Conservation (phyloP, 129 eudicot genomes). For the Deinandra increscens region DNA sequence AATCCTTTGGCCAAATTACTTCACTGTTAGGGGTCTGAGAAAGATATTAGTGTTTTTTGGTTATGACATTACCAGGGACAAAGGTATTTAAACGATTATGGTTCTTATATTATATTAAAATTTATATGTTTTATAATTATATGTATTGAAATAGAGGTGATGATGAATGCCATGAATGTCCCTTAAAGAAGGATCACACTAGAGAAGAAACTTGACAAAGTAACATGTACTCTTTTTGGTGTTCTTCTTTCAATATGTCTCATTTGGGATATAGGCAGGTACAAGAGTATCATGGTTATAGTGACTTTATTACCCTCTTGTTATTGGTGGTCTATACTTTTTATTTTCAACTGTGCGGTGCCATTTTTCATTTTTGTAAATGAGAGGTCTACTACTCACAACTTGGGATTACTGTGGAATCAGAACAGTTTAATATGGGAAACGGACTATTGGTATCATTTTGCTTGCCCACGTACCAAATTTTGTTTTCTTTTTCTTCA, state of each 20-base stretch:
- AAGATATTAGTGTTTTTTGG: too few species aligned
- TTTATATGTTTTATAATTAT: background rate
- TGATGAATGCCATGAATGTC: constrained; percentile 99
- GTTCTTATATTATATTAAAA: background rate
- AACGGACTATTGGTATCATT: constrained; percentile 66
- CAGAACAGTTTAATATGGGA: constrained; percentile 69
- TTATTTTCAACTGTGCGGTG: constrained; percentile 45
- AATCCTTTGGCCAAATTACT: too few species aligned
- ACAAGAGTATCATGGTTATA: constrained; percentile 15
- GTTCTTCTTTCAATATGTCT: constrained; percentile 79
- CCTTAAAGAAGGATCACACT: constrained; percentile 95
- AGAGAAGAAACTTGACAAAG: constrained; percentile 90
- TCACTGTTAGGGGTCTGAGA: too few species aligned
- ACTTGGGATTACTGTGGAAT: constrained; percentile 38
- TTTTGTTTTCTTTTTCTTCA: background rate
- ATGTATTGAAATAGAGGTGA: constrained; percentile 58
- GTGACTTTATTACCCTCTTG: constrained; percentile 1
- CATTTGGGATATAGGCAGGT: constrained; percentile 97
- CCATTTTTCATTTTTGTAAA: constrained; percentile 70
- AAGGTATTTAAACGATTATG: constrained; percentile 48
- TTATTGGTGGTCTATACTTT: background rate
- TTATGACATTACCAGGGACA: too few species aligned
- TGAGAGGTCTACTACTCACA: constrained; percentile 57
- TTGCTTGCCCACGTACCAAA: background rate
- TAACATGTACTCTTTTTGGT: constrained; percentile 70